Evolutionary conservation across 2,329 filamentous ascomycete species (phyloP), one percentile per base, ranked within the genome.

Genomic region (Fusarium sulawesiense): DNA sequence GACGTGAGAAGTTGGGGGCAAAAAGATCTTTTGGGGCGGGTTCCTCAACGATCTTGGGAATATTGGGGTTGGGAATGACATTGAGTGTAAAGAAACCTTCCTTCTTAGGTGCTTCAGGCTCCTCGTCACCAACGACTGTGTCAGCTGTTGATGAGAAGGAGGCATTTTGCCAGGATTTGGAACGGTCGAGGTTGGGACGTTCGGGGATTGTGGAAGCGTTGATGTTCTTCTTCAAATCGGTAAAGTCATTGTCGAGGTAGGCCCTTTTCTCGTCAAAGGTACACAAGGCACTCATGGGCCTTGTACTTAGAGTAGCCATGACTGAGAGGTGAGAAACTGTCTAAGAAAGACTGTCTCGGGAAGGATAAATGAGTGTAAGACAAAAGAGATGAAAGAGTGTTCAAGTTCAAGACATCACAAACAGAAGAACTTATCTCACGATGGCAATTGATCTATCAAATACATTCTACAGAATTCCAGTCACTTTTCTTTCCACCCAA

Each of bases 71-170:
- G 16, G 13, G 42, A 23, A 18, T 60, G 14, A 44, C n/a, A 40
- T 65, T 44, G 4, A 65, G 54, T 2, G 20, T 44, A 13, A 21
- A 65, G 11, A 49, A 47, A 32, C 21, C 7, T 6, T 23, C 21
- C 21, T 23, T 23, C 21, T 23, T 23, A 23, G 21, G 21, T 23
- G 21, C 21, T 23, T 23, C 21, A 23, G 21, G 21, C 21, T 23
- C 21, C 21, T 23, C 21, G 21, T 64, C 41, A 2, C 54, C 60
- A 21, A 65, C 34, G 3, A 65, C 18, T 45, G 60, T 65, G 1
- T 65, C 62, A n/a, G 62, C 42, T 9, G 60, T 65, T 2, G 62
- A 65, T 20, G 62, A 65, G 54, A 65, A 60, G 1, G 60, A 65
- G 14, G 47, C 16, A 23, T 45, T 65, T 4, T 60, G 34, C 62